A percentile compares a stretch with the other conserved stretches of the same genome.
Conservation (phyloP, 1,139 yeast genomes). For the Candida pseudocylindracea region DNA sequence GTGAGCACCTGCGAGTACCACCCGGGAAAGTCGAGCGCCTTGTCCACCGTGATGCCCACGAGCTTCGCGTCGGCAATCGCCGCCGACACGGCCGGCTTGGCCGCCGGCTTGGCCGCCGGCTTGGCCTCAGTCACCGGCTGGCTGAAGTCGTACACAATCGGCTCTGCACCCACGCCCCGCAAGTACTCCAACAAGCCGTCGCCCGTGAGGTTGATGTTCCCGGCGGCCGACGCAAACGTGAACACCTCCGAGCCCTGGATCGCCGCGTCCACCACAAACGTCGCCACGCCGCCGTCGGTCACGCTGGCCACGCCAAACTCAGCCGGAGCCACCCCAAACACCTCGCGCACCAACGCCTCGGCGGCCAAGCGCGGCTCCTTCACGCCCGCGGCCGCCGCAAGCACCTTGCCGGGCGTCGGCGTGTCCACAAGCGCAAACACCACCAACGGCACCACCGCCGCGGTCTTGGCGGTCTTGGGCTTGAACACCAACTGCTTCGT, state of each 20-base stretch:
- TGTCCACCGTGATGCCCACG: conserved; percentile 91
- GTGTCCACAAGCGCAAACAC: conserved; percentile 46
- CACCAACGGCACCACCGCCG: conserved; percentile 61
- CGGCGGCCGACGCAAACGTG: conserved; percentile 30
- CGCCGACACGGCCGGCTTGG: conserved; percentile 18
- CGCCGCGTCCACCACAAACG: conserved; percentile 36
- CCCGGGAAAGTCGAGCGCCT: conserved; percentile 74
- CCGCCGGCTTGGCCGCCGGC: conserved; percentile 9
- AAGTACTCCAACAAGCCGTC: conserved; percentile 15
- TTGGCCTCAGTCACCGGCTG: neutral
- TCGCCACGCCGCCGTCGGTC: conserved; percentile 30
- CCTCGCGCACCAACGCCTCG: conserved; percentile 50
- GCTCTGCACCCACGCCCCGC: conserved; percentile 32
- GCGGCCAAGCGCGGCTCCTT: conserved; percentile 82
- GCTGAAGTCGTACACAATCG: conserved; percentile 33
- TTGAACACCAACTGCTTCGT: conserved; percentile 71
- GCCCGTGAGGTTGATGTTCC: conserved; percentile 12
- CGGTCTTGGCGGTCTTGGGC: conserved; percentile 77
- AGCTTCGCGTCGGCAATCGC: conserved; percentile 74
- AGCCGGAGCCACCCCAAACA: conserved; percentile 48
- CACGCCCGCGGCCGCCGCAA: conserved; percentile 47
- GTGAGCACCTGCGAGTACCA: conserved; percentile 95
- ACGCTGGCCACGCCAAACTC: conserved; percentile 12
- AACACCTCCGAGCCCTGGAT: conserved; percentile 17
- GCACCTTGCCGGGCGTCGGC: conserved; percentile 46